Conservation (phyloP, 192 early-diverging fungal genomes). For the Backusella mclennaniae region DNA sequence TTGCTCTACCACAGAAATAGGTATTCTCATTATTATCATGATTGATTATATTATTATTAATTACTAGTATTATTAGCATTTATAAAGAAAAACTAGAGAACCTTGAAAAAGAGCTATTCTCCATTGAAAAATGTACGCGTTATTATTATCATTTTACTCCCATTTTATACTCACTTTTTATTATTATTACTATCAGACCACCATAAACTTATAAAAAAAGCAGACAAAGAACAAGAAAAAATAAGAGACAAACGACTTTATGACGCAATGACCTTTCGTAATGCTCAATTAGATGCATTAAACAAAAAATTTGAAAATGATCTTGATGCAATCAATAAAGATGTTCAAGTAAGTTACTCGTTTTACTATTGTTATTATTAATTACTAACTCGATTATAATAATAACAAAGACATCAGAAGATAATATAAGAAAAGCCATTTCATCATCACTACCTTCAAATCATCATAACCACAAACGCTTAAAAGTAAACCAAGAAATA, state of each 20-base stretch:
- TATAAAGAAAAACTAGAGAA: not conserved
- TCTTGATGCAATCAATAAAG: not conserved
- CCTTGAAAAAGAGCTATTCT: not conserved
- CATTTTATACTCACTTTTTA: not conserved
- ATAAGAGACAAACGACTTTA: not conserved
- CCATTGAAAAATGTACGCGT: conserved; percentile 4
- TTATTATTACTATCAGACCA: not conserved
- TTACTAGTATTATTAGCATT: not conserved
- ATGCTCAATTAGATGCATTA: conserved; percentile 3
- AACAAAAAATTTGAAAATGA: not conserved
- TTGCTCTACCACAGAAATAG: not conserved
- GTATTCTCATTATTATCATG: not conserved
- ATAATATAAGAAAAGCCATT: conserved; percentile 4
- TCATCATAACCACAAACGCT: not conserved
- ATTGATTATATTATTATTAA: not conserved
- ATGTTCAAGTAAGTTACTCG: not conserved
- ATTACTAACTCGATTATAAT: not conserved
- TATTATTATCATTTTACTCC: not conserved
- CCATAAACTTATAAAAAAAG: conserved; percentile 6
- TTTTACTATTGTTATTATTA: not conserved
- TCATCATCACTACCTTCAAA: not conserved
- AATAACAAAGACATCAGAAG: not conserved
- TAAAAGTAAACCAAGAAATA: not conserved
- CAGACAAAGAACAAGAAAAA: conserved; percentile 1
- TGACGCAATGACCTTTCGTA: not conserved